Base-by-base conservation (phyloP, 176 grass and related monocot genomes). In the Echinochloa phyllopogon region DNA sequence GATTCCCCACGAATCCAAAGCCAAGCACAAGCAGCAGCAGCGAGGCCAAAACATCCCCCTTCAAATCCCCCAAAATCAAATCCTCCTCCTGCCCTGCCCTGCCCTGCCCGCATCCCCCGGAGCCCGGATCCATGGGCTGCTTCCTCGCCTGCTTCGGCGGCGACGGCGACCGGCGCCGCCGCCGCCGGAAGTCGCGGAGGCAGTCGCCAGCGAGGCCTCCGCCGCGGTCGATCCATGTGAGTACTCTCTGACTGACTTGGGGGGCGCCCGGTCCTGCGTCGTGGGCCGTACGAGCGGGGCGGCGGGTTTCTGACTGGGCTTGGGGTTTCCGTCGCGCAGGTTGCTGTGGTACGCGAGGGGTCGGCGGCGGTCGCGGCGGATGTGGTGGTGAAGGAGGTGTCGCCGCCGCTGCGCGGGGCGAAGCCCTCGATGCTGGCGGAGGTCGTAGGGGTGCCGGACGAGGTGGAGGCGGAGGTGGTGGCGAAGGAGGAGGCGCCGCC, bases 61-160 rank as follows among this genome's bases (percentile, higher is more conserved):
- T 33, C 48, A 85, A 85, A 10, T 49, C 42, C 82, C 52, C 1
- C 20, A 17, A 47, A 76, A 76, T 62, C 55, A 20, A 44, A 42
- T 49, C 68, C 64, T 52, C 37, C 55, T 10, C 2, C 21, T 7
- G 29, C 29, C 3, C 42, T 8, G 23, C 82, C 2, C 21, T 7
- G 29, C 29, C 3, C 42, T 8, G 23, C 82, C 18, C 78, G 24
- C 53, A 62, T 43, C 87, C 56, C 47, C 47, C 47, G 20, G 25
- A 51, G 24, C 57, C 47, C 74, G 77, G 43, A n/a, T 77, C 84
- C 61, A 98, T 98, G 96, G 93, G 89, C 65, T 98, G 96, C 85
- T 98, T 98, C 85, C 91, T 90, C 53, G 85, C 85, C 68, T 98
- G 96, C 90, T 98, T 98, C 80, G 91, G 91, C 48, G 87, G 83